These are phyloP conservation scores for Spencermartinsiella ligniputridi DNA, from an alignment of 1,139 yeast genomes.

Conservation along the genomic window DNA sequence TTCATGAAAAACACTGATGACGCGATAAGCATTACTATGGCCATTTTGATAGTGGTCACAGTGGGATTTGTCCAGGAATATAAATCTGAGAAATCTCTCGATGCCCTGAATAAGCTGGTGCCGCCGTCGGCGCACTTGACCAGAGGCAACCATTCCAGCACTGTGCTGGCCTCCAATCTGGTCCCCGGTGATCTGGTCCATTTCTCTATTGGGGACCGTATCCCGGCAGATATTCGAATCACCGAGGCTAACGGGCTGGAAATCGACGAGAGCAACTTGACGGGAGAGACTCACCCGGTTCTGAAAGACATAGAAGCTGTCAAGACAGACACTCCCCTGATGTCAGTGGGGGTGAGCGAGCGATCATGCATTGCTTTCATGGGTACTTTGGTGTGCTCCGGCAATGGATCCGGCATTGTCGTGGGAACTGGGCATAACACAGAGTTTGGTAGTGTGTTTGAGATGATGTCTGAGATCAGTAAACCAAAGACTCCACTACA, in stretches of 20 bases:
- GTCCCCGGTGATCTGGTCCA: constrained; percentile 95
- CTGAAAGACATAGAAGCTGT: constrained; percentile 49
- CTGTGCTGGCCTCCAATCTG: constrained; percentile 76
- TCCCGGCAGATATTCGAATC: constrained; percentile 89
- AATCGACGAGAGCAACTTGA: constrained; percentile 86
- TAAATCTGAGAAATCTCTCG: constrained; percentile 86
- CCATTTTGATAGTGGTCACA: constrained; percentile 82
- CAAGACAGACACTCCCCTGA: constrained; percentile 31
- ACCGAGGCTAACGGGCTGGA: constrained; percentile 70
- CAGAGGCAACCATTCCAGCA: constrained; percentile 59
- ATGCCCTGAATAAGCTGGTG: constrained; percentile 83
- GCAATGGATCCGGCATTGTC: constrained; percentile 90
- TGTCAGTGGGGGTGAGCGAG: constrained; percentile 51
- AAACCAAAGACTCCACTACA: constrained; percentile 96
- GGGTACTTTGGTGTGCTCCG: constrained; percentile 96
- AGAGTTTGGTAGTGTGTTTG: constrained; percentile 85
- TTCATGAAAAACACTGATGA: constrained; percentile 93
- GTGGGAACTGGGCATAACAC: constrained; percentile 83
- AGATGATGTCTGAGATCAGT: constrained; percentile 89
- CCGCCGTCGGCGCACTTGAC: constrained; percentile 92
- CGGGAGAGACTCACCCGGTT: constrained; percentile 91
- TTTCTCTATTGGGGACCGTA: constrained; percentile 85
- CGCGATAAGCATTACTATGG: constrained; percentile 77
- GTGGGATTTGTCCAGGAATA: constrained; percentile 97
- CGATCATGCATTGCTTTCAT: constrained; percentile 79